Evolutionary conservation across 306 rosid genomes (phyloP).

Genomic region (Lathyrus tuberosus): DNA sequence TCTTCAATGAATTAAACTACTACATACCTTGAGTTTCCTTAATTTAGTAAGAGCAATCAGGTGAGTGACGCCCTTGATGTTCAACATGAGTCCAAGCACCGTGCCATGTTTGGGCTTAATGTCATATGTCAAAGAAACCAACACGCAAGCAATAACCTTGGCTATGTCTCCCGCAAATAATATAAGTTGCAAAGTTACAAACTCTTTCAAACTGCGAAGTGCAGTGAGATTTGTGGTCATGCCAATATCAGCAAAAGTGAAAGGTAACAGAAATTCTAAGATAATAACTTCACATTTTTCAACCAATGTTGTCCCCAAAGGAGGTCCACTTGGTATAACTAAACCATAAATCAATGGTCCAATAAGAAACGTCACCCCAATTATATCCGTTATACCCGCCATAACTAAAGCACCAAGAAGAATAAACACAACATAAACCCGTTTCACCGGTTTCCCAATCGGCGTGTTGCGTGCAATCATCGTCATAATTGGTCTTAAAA

Average conservation of each 20-base stretch:
- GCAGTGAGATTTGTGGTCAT: neutral
- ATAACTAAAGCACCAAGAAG: constrained; percentile 3
- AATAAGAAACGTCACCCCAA: constrained; percentile 1
- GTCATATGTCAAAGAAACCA: constrained; percentile 39
- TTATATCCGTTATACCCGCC: neutral
- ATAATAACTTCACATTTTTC: constrained; percentile 27
- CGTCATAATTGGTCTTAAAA: constrained; percentile 27
- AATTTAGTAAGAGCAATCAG: constrained; percentile 19
- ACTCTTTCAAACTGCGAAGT: neutral
- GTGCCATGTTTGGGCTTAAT: constrained; percentile 42
- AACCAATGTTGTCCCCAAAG: constrained; percentile 37
- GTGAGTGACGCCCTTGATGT: constrained; percentile 52
- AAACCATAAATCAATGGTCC: constrained; percentile 39
- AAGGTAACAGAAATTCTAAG: constrained; percentile 32
- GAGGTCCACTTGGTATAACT: constrained; percentile 44
- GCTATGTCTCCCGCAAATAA: neutral
- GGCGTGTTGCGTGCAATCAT: constrained; percentile 29
- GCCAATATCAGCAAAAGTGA: constrained; percentile 34
- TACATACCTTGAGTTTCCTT: constrained; percentile 28
- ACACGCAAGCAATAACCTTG: constrained; percentile 36
- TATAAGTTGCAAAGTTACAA: constrained; percentile 23
- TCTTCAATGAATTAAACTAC: neutral
- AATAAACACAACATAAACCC: constrained; percentile 24
- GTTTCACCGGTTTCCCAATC: constrained; percentile 41
- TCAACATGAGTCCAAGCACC: constrained; percentile 49